Evolutionary conservation across 345 rosid genomes (phyloP).

Genomic region (Rhodomyrtus tomentosa): DNA sequence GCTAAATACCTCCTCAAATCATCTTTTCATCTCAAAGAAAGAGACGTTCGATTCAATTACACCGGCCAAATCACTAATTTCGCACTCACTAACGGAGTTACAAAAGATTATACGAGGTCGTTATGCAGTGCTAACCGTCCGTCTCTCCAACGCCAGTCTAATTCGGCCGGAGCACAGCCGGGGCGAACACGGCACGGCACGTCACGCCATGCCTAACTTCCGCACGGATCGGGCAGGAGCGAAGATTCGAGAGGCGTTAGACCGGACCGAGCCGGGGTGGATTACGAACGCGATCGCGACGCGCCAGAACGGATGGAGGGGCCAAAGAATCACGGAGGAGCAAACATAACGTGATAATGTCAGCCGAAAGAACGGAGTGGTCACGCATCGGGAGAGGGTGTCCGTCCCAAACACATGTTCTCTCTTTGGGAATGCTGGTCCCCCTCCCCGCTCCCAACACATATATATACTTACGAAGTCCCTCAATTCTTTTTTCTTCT

Average conservation of each 20-base stretch:
- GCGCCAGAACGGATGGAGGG: background rate
- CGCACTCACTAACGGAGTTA: too few species aligned
- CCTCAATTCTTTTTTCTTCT: background rate
- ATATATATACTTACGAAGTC: background rate
- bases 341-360: conserved; percentile 8
- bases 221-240: background rate
- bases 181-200: background rate
- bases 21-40: too few species aligned
- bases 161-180: too few species aligned
- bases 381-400: conserved; percentile 12
- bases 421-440: conserved; percentile 4
- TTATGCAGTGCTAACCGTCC: too few species aligned
- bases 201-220: background rate
- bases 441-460: background rate
- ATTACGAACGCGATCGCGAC: background rate
- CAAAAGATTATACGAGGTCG: too few species aligned
- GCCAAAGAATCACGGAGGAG: background rate
- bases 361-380: conserved; percentile 8
- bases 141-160: background rate
- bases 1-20: background rate
- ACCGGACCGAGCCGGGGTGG: too few species aligned
- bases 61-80: too few species aligned
- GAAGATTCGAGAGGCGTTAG: background rate
- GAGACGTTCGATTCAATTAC: too few species aligned
- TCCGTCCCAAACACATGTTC: conserved; percentile 17